Evolutionary conservation across 2,329 filamentous ascomycete species (phyloP).

Genomic region (Pestalotiopsis sp.): DNA sequence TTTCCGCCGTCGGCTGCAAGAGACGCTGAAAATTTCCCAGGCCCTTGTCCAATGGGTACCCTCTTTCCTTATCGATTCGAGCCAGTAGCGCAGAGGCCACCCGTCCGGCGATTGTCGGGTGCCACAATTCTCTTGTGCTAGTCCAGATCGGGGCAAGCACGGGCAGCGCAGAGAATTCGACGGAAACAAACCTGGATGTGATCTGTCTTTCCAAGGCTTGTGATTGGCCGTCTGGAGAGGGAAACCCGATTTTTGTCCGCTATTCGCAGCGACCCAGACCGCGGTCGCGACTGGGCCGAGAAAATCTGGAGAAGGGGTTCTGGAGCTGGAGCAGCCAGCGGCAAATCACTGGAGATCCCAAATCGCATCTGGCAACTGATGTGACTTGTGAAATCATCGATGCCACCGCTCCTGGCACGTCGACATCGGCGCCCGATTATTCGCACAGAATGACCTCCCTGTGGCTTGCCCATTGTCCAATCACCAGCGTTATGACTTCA

Average conservation of each 20-base stretch:
- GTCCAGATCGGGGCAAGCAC: background rate
- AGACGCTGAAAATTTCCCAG: background rate
- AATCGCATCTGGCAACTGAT: background rate
- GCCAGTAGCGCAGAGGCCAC: conserved; percentile 3
- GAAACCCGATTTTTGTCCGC: background rate
- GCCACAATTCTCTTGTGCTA: background rate
- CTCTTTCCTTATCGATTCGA: conserved; percentile 6
- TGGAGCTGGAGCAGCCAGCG: background rate
- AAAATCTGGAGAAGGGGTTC: background rate
- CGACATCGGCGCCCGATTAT: background rate
- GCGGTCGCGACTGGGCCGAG: background rate
- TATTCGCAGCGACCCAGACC: conserved; percentile 1
- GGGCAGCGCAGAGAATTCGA: background rate
- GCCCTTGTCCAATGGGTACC: background rate
- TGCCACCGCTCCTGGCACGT: background rate
- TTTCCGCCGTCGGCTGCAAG: conserved; percentile 3
- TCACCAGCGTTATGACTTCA: background rate
- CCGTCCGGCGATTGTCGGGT: conserved; percentile 2
- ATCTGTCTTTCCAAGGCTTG: background rate
- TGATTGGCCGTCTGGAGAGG: background rate
- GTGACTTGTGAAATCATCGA: background rate
- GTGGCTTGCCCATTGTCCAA: background rate
- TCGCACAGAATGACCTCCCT: background rate
- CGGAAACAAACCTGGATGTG: background rate
- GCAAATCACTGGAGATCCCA: background rate